Evolutionary conservation across 768 basidiomycete species (phyloP), one percentile per base, ranked within the genome.

Genomic region (Agrocybe pediades): DNA sequence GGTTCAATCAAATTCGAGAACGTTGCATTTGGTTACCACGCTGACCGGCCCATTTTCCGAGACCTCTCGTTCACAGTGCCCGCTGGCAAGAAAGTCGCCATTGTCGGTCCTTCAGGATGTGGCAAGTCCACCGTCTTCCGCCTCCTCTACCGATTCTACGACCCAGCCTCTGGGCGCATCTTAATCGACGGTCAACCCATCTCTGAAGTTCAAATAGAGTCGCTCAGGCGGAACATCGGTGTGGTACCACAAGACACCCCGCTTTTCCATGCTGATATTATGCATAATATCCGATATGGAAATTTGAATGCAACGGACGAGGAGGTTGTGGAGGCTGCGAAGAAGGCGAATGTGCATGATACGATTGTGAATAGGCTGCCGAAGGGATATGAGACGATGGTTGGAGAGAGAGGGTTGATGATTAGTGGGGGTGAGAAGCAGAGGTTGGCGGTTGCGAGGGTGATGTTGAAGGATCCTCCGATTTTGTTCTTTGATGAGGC

Each of bases 401-500:
- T 99, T 20, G 97, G 97, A 1, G 97, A 99, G 72, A 75, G 97
- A 36, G 97, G 97, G 4, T 68, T 98, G 66, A 99, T 99, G 97
- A 92, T 99, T 44, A 95, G 92, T 30, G 97, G 97, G 0, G 97
- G 97, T 1, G 97, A 99, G 80, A 99, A 99, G 71, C 97, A 99
- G 76, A 73, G 97, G 46, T 71, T 99, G 61, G 97, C 97, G 2
- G 92, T 99, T 16, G 97, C 97, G 20, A 77, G 97, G 21, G 86
- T 95, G 27, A 71, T 99, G 62, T 71, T 98, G 45, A 98, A 98
- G 74, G 90, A 99, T 68, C 95, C 97, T 0, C 88, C 90, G 11
- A 98, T 98, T 62, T 64, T 98, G 62, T 98, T 98, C 76, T 99
- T 99, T 64, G 97, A 99, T 64, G 97, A 99, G 71, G 97, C 97